Base-by-base conservation (phyloP, 1,139 yeast genomes). In the Nadsonia commutata region DNA sequence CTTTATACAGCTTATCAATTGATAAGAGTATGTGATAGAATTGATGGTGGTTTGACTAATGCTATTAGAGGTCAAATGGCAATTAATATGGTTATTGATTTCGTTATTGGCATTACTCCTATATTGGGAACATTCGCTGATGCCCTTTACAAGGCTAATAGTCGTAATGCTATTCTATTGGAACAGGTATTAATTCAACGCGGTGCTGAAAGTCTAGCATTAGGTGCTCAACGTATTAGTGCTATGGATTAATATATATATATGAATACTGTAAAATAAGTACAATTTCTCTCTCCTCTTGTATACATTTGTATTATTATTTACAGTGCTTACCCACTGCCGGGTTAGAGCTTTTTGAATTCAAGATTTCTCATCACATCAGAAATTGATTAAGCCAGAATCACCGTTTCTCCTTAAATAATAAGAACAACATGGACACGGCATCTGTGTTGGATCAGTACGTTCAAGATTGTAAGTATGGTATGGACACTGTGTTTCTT, bases 371-470 rank as follows among this genome's bases (percentile, higher is more conserved):
- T n/a, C n/a, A n/a, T n/a, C n/a, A n/a, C n/a, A n/a, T n/a, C n/a
- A n/a, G n/a, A n/a, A n/a, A n/a, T n/a, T n/a, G n/a, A n/a, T n/a
- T n/a, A n/a, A n/a, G n/a, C n/a, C n/a, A n/a, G n/a, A n/a, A n/a
- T n/a, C n/a, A n/a, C n/a, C n/a, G n/a, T n/a, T n/a, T n/a, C n/a
- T n/a, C n/a, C n/a, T n/a, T n/a, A n/a, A n/a, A n/a, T n/a, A n/a
- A n/a, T n/a, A n/a, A n/a, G n/a, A n/a, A n/a, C 40, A 39, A 43
- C 17, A 78, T 78, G 83, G 90, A 80, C 57, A 81, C 88, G 4
- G 81, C 86, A 11, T 70, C 81, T 3, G 74, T 79, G n/a, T 62
- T 80, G 37, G 90, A 80, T 52, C 82, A 80, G 55, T 78, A 78
- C 50, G 74, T 80, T 4, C 81, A 79, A 52, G 85, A 80, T 55